phyloP scores from a whole-genome alignment of 2,329 filamentous ascomycete species.

The Hymenoscyphus fructigenus region DNA sequence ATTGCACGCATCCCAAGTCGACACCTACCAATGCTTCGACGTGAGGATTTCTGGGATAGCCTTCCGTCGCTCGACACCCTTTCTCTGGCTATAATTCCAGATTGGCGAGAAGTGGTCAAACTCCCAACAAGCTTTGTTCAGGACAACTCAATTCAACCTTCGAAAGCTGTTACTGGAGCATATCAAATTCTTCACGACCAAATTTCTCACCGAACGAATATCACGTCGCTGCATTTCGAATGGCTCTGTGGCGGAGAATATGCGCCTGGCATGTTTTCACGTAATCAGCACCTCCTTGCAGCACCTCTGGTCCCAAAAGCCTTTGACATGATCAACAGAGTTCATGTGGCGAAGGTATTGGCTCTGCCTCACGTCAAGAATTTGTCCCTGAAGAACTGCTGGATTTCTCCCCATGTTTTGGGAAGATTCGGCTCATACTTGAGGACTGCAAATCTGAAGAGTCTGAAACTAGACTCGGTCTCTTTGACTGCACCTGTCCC shows the following conservation, averaged over 20 bases:
- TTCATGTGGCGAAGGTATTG: constrained; percentile 39
- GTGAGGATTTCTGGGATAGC: constrained; percentile 60
- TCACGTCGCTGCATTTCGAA: constrained; percentile 62
- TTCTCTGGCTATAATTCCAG: constrained; percentile 60
- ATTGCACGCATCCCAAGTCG: constrained; percentile 64
- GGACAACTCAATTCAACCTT: constrained; percentile 50
- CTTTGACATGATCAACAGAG: constrained; percentile 34
- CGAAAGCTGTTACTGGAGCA: constrained; percentile 50
- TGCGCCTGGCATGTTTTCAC: constrained; percentile 57
- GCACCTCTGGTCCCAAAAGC: constrained; percentile 50
- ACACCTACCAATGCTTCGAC: constrained; percentile 55
- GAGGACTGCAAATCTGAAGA: constrained; percentile 47
- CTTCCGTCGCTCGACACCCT: constrained; percentile 55
- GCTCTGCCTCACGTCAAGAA: constrained; percentile 56
- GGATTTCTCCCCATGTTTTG: constrained; percentile 60
- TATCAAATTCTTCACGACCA: constrained; percentile 51
- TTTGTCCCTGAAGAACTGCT: constrained; percentile 67
- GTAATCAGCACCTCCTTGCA: constrained; percentile 62
- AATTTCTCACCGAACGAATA: constrained; percentile 47
- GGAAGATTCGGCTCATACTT: constrained; percentile 51
- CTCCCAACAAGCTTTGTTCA: constrained; percentile 51
- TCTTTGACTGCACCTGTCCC: constrained; percentile 55
- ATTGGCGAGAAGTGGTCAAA: constrained; percentile 61
- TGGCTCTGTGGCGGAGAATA: constrained; percentile 69
- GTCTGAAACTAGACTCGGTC: constrained; percentile 61